Conservation (phyloP, 768 basidiomycete species). For the Dacryopinax spathularia region DNA sequence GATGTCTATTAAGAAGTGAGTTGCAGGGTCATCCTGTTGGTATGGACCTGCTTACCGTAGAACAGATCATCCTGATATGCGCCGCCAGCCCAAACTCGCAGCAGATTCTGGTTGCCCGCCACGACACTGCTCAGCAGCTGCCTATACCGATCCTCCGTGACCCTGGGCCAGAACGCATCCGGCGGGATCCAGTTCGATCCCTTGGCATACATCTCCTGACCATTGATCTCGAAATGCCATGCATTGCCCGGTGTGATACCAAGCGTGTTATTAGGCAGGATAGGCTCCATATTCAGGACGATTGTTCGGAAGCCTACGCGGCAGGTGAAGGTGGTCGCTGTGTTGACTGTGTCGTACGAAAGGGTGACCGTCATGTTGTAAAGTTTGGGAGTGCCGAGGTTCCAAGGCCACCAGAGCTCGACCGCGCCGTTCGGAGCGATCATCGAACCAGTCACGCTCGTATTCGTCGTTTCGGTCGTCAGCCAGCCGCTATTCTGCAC, state of each 20-base stretch:
- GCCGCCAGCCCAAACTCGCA: slow-evolving; percentile 49
- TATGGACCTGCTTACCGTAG: slow-evolving; percentile 25
- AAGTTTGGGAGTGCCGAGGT: slow-evolving; percentile 40
- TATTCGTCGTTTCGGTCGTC: slow-evolving; percentile 18
- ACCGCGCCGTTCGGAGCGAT: slow-evolving; percentile 34
- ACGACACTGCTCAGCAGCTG: slow-evolving; percentile 46
- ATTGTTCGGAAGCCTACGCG: slow-evolving; percentile 49
- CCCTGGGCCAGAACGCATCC: slow-evolving; percentile 44
- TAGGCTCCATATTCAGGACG: slow-evolving; percentile 26
- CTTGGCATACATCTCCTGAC: slow-evolving; percentile 39
- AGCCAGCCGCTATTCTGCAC: slow-evolving; percentile 1
- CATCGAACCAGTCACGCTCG: slow-evolving; percentile 34
- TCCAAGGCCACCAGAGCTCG: slow-evolving; percentile 41
- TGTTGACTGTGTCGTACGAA: slow-evolving; percentile 19
- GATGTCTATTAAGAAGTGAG: slow-evolving; percentile 41
- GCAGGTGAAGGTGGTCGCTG: slow-evolving; percentile 23
- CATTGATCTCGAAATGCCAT: slow-evolving; percentile 48
- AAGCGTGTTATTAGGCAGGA: slow-evolving; percentile 25
- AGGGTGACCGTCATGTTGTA: slow-evolving; percentile 39
- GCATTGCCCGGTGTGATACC: slow-evolving; percentile 47
- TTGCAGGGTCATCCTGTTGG: slow-evolving; percentile 30
- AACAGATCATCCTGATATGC: slow-evolving; percentile 12
- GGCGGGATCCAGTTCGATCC: slow-evolving; percentile 50
- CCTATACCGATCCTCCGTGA: slow-evolving; percentile 34
- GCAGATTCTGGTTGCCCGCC: slow-evolving; percentile 44